Base-by-base conservation (phyloP, 176 grass and related monocot species). In the Pharus latifolius region DNA sequence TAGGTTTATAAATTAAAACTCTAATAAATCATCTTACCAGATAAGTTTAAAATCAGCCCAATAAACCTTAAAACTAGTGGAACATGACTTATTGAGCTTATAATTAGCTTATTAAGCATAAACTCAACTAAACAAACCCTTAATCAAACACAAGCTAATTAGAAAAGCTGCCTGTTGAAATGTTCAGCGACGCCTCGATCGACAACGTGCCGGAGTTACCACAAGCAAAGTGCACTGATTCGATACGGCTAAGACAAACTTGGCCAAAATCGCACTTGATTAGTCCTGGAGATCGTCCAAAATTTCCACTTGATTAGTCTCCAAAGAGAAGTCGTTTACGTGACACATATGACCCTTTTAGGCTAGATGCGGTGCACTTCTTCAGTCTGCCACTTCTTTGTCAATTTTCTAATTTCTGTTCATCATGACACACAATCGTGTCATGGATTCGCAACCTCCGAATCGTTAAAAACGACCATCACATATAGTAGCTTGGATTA, bases 291-390 rank as follows among this genome's bases (percentile, higher is more conserved):
- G 6, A 25, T 1, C 22, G 38, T 73, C 41, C 35, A 38, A 8
- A 37, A 3, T 8, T 24, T 58, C 26, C 4, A 3, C 33, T 56
- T 65, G 7, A 47, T 34, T 26, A 19, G 15, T 61, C 48, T n/a
- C 19, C 27, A 29, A 9, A 10, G 50, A 37, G 49, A 30, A 49
- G 50, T 49, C 42, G 68, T 22, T 26, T 44, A 42, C 76, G 76
- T 70, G 65, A 69, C 76, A 9, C 30, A 31, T 22, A 49, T 5
- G 68, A 43, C 67, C 32, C 16, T 14, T 40, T 9, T 4, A 0
- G 44, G 46, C 72, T 60, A 53, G 24, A 22, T 76, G 34, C 73
- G 60, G 4, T 64, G 73, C n/a, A 76, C 57, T 29, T 55, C 49
- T 9, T 37, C 13, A 8, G 31, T 6, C 32, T 32, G 8, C 2